Evolutionary conservation across 2,329 filamentous ascomycete genomes (phyloP).

Genomic region (Epichloe bromicola): DNA sequence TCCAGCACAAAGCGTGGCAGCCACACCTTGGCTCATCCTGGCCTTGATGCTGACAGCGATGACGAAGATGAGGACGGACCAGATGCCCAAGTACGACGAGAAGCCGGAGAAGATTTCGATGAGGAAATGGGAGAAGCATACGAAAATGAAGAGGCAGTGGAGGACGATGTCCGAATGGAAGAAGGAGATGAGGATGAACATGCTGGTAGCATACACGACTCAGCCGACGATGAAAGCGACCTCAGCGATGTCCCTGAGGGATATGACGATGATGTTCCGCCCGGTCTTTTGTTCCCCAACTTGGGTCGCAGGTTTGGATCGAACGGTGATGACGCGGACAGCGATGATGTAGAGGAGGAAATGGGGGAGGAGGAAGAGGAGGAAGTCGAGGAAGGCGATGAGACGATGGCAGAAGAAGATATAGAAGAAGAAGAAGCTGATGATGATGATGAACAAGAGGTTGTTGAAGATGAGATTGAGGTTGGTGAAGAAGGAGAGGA

Average conservation of each 20-base stretch:
- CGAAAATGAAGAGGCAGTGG: conserved; percentile 15
- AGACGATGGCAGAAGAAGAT: conserved; percentile 11
- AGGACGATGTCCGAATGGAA: conserved; percentile 17
- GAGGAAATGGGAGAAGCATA: conserved; percentile 32
- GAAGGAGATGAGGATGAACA: conserved; percentile 18
- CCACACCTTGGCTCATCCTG: conserved; percentile 23
- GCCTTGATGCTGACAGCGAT: conserved; percentile 26
- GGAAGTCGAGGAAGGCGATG: conserved; percentile 11
- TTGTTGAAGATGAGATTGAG: conserved; percentile 6
- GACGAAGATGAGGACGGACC: conserved; percentile 28
- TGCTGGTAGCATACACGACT: conserved; percentile 47
- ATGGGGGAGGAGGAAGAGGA: conserved; percentile 22
- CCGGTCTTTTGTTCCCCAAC: conserved; percentile 40
- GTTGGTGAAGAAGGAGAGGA: conserved; percentile 8
- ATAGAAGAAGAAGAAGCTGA: conserved; percentile 8
- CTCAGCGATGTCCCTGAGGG: conserved; percentile 50
- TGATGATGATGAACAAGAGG: conserved; percentile 6
- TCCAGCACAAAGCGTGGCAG: conserved; percentile 36
- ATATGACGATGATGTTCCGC: conserved; percentile 44
- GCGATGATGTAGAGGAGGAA: conserved; percentile 12
- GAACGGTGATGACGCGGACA: conserved; percentile 23
- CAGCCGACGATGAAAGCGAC: conserved; percentile 56
- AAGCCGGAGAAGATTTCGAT: conserved; percentile 20
- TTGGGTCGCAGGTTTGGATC: conserved; percentile 21
- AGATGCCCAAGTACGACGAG: conserved; percentile 25